Evolutionary conservation across 768 basidiomycete species (phyloP).

Genomic region (Collybia nuda): DNA sequence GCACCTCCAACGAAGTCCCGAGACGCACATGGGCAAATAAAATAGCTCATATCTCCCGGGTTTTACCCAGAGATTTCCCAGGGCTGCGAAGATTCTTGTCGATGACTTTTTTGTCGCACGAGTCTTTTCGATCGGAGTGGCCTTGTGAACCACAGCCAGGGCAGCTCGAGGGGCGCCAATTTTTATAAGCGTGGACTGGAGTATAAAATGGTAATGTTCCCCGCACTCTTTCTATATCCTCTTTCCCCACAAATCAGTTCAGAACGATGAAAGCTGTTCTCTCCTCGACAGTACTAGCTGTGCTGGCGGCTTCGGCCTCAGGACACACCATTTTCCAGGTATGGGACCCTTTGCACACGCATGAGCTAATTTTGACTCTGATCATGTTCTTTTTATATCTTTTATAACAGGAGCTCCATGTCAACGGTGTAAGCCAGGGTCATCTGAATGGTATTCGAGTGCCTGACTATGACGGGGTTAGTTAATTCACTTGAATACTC

Average conservation of each 20-base stretch:
- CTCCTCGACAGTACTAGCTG: conserved; percentile 10
- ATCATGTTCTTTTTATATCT: background rate
- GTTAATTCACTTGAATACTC: background rate
- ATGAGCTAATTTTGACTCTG: background rate
- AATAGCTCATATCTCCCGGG: conserved; percentile 7
- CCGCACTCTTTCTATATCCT: background rate
- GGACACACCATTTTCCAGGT: conserved; percentile 58
- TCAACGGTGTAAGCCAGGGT: conserved; percentile 50
- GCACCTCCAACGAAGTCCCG: background rate
- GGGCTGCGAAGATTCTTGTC: background rate
- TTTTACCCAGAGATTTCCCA: conserved; percentile 13
- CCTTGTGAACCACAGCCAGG: background rate
- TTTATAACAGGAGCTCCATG: conserved; percentile 38
- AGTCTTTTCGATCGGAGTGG: background rate
- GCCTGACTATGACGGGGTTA: conserved; percentile 42
- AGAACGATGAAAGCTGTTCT: conserved; percentile 4
- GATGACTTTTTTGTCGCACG: background rate
- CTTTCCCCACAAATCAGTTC: no score
- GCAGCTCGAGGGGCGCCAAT: background rate
- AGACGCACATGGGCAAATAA: background rate
- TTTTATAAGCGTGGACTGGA: background rate
- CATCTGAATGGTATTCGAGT: conserved; percentile 39
- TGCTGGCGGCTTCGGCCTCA: conserved; percentile 25
- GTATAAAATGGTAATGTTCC: conserved; percentile 4
- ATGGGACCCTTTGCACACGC: background rate